Percentiles rank a stretch among this genome's conserved stretches.
These are phyloP conservation scores for Spergularia marina DNA, from an alignment of 148 eudicot species.

Conservation along the genomic window DNA sequence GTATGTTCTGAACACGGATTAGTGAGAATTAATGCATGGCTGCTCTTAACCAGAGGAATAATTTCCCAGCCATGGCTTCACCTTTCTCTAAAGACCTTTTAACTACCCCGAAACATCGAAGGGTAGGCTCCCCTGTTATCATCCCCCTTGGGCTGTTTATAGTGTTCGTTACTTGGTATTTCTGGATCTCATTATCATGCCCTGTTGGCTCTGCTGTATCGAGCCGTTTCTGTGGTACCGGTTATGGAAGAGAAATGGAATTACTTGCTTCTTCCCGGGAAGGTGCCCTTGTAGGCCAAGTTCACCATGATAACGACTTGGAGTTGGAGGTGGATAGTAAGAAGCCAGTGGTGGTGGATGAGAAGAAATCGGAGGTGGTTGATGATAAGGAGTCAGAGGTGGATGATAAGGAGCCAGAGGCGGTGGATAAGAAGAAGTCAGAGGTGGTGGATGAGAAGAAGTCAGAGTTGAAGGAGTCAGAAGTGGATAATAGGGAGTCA, in stretches of 20 bases:
- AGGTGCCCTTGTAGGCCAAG: not conserved
- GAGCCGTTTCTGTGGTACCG: slow-evolving; percentile 44
- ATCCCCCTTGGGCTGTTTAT: slow-evolving; percentile 56
- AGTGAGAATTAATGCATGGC: slow-evolving; percentile 1
- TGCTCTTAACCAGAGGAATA: slow-evolving; percentile 10
- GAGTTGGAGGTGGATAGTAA: too few species aligned
- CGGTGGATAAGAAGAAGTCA: not conserved
- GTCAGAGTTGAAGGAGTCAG: not conserved
- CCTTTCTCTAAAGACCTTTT: slow-evolving; percentile 38
- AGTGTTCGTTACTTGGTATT: slow-evolving; percentile 54
- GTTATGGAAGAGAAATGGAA: slow-evolving; percentile 17
- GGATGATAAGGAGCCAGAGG: too few species aligned
- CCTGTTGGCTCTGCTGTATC: slow-evolving; percentile 52
- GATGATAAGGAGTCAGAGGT: too few species aligned
- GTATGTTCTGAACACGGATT: not conserved
- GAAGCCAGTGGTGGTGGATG: not conserved
- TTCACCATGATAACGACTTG: not conserved
- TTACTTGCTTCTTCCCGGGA: slow-evolving; percentile 24
- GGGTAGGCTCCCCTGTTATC: slow-evolving; percentile 44
- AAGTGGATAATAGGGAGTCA: not conserved
- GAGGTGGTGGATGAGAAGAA: not conserved
- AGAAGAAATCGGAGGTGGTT: not conserved
- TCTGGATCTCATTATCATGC: slow-evolving; percentile 53
- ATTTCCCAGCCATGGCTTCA: slow-evolving; percentile 38
- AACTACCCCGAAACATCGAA: slow-evolving; percentile 41